Evolutionary conservation across 495 filamentous ascomycete species (phyloP), one percentile per base, ranked within the genome.

Genomic region (Daldinia grandis): DNA sequence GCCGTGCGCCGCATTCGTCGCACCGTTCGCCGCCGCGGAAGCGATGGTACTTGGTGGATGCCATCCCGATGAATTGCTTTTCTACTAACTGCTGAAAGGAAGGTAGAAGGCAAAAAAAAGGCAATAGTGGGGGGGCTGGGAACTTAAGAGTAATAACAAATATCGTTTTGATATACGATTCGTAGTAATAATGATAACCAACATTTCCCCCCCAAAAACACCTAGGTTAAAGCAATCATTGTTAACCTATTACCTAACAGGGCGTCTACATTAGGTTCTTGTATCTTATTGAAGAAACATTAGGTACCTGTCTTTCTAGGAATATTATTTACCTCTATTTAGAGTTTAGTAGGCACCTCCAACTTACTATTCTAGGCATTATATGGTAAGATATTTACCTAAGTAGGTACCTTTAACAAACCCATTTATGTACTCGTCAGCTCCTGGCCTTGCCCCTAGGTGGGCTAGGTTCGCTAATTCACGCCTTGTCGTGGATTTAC

Each of bases 1-100:
- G 70, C 38, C 78, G 76, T 10, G 82, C 79, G 25, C 80, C 78
- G 62, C 85, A 87, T 51, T 85, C 80, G 59, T 83, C 77, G 70
- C 83, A 86, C 24, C 74, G 75, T 58, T 84, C 79, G 30, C 80
- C 78, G 35, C 68, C 65, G 7, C 78, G 81, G 53, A 85, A 82
- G 10, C 69, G 76, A 62, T 72, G 71, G 40, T 71, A 76, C 42
- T 65, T 74, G 28, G 73, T 65, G 25, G 67, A 64, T 14, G 58
- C 70, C 75, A 76, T 76, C 25, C 24, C n/a, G 5, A 27, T 17
- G 25, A 47, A 35, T 53, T 37, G 6, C 2, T 17, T 10, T 10
- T 21, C 3, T 30, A 24, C 2, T 44, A 14, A 5, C 19, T 21
- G 12, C 4, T 8, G 10, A 17, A 24, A 51, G 5, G 31, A 27